These are phyloP conservation scores for Isoetes engelmannii DNA, from an alignment of 83 land plant genomes.

Conservation along the genomic window DNA sequence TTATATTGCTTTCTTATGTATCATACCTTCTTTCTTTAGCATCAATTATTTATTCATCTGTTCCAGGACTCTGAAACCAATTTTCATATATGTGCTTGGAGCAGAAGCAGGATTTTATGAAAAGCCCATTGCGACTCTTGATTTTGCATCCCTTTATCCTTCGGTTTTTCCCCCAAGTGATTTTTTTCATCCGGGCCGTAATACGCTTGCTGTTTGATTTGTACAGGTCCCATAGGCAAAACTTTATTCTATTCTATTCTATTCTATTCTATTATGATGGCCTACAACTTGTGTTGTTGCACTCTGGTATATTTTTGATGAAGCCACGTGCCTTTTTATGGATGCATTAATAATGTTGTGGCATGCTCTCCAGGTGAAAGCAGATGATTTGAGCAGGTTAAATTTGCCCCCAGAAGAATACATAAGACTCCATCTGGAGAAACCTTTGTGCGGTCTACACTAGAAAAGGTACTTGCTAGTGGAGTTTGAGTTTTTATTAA, in stretches of 20 bases:
- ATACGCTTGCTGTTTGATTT: too few relatives aligned
- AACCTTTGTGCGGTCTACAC: conserved; percentile 66
- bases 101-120: conserved; percentile 89
- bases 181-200: too few relatives aligned
- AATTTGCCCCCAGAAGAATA: conserved; percentile 72
- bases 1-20: background rate
- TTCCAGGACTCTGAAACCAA: background rate
- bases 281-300: conserved; percentile 95
- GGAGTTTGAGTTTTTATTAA: too few relatives aligned
- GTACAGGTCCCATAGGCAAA: too few relatives aligned
- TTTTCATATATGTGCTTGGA: conserved; percentile 59
- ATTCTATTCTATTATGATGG: conserved; percentile 99
- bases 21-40: too few relatives aligned
- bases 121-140: conserved; percentile 95
- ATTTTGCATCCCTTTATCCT: conserved; percentile 97
- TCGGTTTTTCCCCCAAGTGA: too few relatives aligned
- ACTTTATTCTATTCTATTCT: too few relatives aligned
- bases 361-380: conserved; percentile 51
- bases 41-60: background rate
- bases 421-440: conserved; percentile 93
- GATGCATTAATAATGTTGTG: background rate
- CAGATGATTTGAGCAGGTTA: conserved; percentile 64
- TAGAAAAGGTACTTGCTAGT: too few relatives aligned
- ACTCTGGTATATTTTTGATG: conserved; percentile 50
- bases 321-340: background rate